Evolutionary conservation across 2,329 filamentous ascomycete species (phyloP), one percentile per base, ranked within the genome.

Genomic region (Lanzia echinophila): DNA sequence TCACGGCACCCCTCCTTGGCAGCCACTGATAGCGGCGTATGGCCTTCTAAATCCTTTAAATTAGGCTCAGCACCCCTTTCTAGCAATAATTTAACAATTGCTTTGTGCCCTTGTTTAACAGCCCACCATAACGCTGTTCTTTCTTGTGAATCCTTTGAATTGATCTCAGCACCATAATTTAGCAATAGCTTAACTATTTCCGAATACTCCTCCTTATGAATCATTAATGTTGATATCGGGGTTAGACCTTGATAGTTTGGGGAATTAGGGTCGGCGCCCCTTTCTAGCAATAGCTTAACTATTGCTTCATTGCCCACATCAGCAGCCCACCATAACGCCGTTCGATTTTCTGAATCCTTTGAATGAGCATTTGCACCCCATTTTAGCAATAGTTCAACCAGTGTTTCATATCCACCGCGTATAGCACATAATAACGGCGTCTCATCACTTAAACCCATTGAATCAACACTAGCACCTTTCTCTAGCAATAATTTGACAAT

Each of bases 401-500:
- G 5, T 2, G 6, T n/a, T 20, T 28, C n/a, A 13, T 22, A 3
- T 2, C 3, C 6, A 1, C 24, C 4, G 4, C 24, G 24, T 4
- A 13, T n/a, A n/a, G 38, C 38, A 6, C 2, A 3, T 10, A 12
- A 7, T 10, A 41, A 20, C 8, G n/a, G 17, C 17, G n/a, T 10
- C 2, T 3, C 12, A 10, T n/a, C 17, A 2, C 6, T 4, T 28
- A 28, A 8, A 19, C 10, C 10, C 19, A 8, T n/a, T 5, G 17
- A 10, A 13, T 41, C 38, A 17, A 2, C 19, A 10, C 8, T 28
- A 15, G 47, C 47, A 10, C 24, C 47, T 4, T 43, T 47, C 15
- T 51, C 54, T 12, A 57, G 19, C 10, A 62, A 46, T 13, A 56
- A 13, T 32, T 50, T 51, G 1, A 58, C 58, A 6, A 60, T 17